A percentile compares a stretch with the other conserved stretches of the same genome.
Conservation (phyloP, 768 basidiomycete genomes). For the Ramaria rubella region DNA sequence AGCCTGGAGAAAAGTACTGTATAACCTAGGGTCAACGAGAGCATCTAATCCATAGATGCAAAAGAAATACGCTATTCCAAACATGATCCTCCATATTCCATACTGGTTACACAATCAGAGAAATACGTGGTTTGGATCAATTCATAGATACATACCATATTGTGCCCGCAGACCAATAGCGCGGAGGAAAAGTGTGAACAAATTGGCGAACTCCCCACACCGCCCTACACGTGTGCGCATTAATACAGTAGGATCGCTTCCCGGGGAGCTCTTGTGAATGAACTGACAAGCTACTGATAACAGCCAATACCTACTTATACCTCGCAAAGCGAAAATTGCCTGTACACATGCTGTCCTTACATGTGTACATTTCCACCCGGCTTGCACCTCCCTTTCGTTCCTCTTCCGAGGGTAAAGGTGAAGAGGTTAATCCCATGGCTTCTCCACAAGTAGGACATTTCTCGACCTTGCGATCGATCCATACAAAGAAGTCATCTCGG, state of each 20-base stretch:
- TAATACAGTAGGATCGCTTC: slow-evolving; percentile 23
- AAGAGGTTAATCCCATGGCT: slow-evolving; percentile 15
- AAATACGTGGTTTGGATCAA: not conserved
- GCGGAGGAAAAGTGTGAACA: slow-evolving; percentile 32
- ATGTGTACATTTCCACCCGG: slow-evolving; percentile 31
- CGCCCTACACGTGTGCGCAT: slow-evolving; percentile 23
- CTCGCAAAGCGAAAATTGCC: slow-evolving; percentile 26
- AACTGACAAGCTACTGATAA: not conserved
- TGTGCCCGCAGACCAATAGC: slow-evolving; percentile 28
- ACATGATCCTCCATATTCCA: slow-evolving; percentile 36
- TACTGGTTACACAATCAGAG: slow-evolving; percentile 11
- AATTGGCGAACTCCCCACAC: slow-evolving; percentile 33
- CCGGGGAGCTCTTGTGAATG: not conserved
- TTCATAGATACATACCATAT: slow-evolving; percentile 18
- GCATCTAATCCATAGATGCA: not conserved
- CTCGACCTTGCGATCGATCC: slow-evolving; percentile 32
- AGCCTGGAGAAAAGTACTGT: slow-evolving; percentile 20
- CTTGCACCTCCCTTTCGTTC: slow-evolving; percentile 28
- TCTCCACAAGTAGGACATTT: slow-evolving; percentile 27
- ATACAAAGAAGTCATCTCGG: slow-evolving; percentile 30
- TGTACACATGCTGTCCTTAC: slow-evolving; percentile 19
- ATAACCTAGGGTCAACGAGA: not conserved
- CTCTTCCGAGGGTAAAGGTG: slow-evolving; percentile 18
- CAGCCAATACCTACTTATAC: slow-evolving; percentile 22
- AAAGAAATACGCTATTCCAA: slow-evolving; percentile 19